A percentile compares a stretch with the other conserved stretches of the same genome.
Conservation (phyloP, 768 basidiomycete species). For the Russula sp. region DNA sequence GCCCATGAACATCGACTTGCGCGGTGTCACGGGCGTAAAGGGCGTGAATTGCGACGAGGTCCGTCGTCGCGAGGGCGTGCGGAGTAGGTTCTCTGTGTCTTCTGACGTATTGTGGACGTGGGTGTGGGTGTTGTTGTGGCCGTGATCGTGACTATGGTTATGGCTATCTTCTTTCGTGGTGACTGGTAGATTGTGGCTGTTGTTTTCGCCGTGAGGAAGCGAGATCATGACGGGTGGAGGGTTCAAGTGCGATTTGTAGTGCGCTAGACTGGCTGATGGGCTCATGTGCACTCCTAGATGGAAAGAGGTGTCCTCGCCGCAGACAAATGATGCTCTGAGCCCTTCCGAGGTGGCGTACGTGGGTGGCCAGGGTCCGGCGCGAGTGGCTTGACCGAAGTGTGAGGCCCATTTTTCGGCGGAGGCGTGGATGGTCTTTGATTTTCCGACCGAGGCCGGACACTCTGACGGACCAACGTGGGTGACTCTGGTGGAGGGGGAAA, state of each 20-base stretch:
- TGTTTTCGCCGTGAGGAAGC: conserved; percentile 37
- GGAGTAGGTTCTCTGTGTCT: conserved; percentile 36
- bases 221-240: conserved; percentile 48
- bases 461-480: conserved; percentile 27
- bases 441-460: conserved; percentile 8
- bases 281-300: conserved; percentile 70
- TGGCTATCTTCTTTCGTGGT: conserved; percentile 34
- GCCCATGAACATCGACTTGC: conserved; percentile 40
- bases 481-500: conserved; percentile 28
- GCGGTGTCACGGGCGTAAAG: conserved; percentile 45
- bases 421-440: conserved; percentile 18
- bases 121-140: too few species aligned
- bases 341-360: conserved; percentile 39
- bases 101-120: conserved; percentile 27
- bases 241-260: conserved; percentile 67
- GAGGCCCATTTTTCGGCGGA: conserved; percentile 9
- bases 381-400: conserved; percentile 19
- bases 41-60: conserved; percentile 28
- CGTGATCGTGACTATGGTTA: not conserved
- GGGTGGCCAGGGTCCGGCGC: conserved; percentile 42
- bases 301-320: conserved; percentile 65
- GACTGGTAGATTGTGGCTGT: conserved; percentile 36
- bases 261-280: conserved; percentile 58
- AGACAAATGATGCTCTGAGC: conserved; percentile 45
- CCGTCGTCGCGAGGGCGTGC: conserved; percentile 49